Base-by-base conservation (phyloP, 1,139 yeast genomes). In the Protomyces pachydermus region DNA sequence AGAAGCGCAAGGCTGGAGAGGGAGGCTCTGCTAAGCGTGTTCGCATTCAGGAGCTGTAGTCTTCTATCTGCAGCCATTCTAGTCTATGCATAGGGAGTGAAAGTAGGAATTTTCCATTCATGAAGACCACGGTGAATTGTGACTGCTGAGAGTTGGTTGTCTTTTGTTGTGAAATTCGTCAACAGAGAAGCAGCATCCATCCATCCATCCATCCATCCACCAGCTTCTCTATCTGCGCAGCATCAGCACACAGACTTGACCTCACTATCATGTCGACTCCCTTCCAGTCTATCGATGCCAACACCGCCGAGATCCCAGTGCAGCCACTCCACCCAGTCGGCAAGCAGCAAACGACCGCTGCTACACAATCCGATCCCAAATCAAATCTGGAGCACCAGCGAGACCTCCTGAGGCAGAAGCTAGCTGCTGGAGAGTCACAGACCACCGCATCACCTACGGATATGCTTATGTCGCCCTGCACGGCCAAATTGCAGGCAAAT, bases 381-480 rank as follows among this genome's bases (percentile, higher is more conserved):
- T 56, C 62, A 28, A 64, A 58, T 16, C 64, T 65, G 28, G 62
- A 64, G 16, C 66, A 56, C 48, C 67, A 57, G 39, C 39, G 62
- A 34, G 66, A 64, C 23, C 46, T 65, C 16, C 37, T 65, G 46
- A 52, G 54, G 14, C 50, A 61, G 54, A 66, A 55, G 52, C 34
- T 51, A 18, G 56, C 54, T 38, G 64, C 39, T n/a, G 53, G 62
- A 32, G 55, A 55, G 46, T 62, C 58, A 16, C 48, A 53, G 51
- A 53, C 71, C 66, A 78, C 81, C 70, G 82, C 84, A 8, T 82
- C 86, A 3, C 87, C 87, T 46, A 83, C 86, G 1, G 86, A 83
- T 70, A 79, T 76, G 61, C 70, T 82, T 69, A 74, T 83, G 73
- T 82, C 85, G 18, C 87, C 87, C 39, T 81, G 86, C 69, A 79